Conservation (phyloP, 768 basidiomycete genomes). For the Trametes cubensis region DNA sequence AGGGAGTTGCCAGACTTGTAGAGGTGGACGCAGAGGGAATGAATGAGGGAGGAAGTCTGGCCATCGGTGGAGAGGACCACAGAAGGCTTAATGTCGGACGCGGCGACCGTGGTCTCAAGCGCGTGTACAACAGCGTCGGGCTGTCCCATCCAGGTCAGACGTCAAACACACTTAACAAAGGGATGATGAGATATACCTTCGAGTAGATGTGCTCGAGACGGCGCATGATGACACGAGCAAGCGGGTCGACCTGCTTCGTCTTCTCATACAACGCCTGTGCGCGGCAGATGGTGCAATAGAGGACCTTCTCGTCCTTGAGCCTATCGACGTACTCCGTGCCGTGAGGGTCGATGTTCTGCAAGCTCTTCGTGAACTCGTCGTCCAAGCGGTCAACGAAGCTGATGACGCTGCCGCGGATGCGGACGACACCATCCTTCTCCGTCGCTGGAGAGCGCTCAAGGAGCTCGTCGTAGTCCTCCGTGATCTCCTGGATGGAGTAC, state of each 20-base stretch:
- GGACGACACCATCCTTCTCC: conserved; percentile 73
- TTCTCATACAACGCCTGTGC: conserved; percentile 91
- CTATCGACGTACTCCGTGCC: conserved; percentile 99
- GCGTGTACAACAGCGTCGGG: conserved; percentile 92
- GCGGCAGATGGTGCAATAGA: conserved; percentile 92
- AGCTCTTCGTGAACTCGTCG: conserved; percentile 95
- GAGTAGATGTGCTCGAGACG: conserved; percentile 97
- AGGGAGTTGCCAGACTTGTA: conserved; percentile 92
- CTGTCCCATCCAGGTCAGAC: conserved; percentile 41
- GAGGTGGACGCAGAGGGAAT: conserved; percentile 86
- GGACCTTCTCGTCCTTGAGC: conserved; percentile 91
- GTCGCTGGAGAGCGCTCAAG: conserved; percentile 76
- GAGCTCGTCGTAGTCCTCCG: conserved; percentile 90
- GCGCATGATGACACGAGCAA: conserved; percentile 90
- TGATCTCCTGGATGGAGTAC: conserved; percentile 86
- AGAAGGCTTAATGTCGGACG: conserved; percentile 60
- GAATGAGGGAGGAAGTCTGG: conserved; percentile 77
- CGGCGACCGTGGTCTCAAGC: conserved; percentile 71
- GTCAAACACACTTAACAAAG: no score
- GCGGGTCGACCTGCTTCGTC: conserved; percentile 72
- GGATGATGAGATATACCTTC: conserved; percentile 59
- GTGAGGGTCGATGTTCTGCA: conserved; percentile 98
- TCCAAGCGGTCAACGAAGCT: conserved; percentile 95
- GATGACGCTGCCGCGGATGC: conserved; percentile 93
- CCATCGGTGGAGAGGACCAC: conserved; percentile 59